Base-by-base conservation (phyloP, 1,284 basidiomycete species). In the Tylopilus orsonianus region DNA sequence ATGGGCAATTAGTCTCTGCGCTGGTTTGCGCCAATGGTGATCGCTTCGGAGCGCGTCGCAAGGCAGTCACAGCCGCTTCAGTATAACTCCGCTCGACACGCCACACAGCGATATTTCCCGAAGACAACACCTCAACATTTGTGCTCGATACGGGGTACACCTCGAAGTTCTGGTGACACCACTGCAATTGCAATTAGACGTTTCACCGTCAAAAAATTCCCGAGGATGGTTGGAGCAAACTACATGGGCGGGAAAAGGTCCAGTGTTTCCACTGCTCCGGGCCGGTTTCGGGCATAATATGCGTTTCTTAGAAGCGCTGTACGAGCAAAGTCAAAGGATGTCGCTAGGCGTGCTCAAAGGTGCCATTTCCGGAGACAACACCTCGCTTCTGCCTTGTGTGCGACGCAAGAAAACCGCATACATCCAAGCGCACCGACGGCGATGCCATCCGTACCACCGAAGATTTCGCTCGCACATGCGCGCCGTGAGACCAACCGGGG, bases 211-310 rank as follows among this genome's bases (percentile, higher is more conserved):
- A 4, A 35, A 22, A 32, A 13, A 22, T 14, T 43, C 16, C n/a
- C 34, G 13, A 44, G 33, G 36, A 68, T 64, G 66, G 56, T 47
- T 27, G 62, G 62, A 26, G 66, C 64, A 34, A 64, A 68, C 45
- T 64, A 64, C 29, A 68, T 68, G 62, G 62, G 62, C 9, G 62
- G 62, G 13, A 68, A 64, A 53, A 66, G 66, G 62, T 68, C 7
- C n/a, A 49, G 10, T 45, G 44, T 8, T 32, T 6, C 23, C 24
- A 13, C 23, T 23, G 29, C 8, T 23, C 5, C 18, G 8, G 14
- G 14, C 13, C 16, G 3, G 13, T 40, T 44, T 41, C 36, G 49
- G 13, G 45, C 32, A 23, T 33, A 36, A 24, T 47, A 26, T 9
- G 2, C 16, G 26, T 35, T 39, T 30, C 14, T 36, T 33, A 64